These are phyloP conservation scores for Lactarius sp. DNA, from an alignment of 768 basidiomycete species.

Conservation along the genomic window DNA sequence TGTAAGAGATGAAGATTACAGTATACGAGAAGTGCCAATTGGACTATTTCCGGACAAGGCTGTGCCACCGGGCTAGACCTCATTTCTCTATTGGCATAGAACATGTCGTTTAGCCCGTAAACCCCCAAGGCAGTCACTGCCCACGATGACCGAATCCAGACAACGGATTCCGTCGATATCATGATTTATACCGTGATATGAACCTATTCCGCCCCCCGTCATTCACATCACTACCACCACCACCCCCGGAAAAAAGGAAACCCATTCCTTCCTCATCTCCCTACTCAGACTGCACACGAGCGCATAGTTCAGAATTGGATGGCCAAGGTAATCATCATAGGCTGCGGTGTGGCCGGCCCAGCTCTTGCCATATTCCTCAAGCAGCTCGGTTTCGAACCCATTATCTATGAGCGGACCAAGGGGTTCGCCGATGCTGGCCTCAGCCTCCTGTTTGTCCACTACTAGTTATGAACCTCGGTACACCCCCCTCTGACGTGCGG, in stretches of 20 bases:
- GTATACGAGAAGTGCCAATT: neutral
- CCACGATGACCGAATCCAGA: conserved; percentile 8
- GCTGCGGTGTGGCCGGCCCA: conserved; percentile 23
- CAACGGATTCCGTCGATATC: neutral
- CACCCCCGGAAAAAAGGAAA: too few relatives aligned
- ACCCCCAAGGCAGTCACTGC: conserved; percentile 1
- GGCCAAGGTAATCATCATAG: conserved; percentile 25
- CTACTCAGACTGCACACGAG: neutral
- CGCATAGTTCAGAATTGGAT: neutral
- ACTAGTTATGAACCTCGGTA: neutral
- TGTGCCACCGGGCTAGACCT: neutral
- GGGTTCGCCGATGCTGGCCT: conserved; percentile 18
- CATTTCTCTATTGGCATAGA: neutral
- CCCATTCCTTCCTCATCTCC: neutral
- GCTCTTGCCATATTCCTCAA: conserved; percentile 27
- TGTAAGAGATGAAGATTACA: neutral
- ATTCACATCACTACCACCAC: neutral
- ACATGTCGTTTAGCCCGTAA: conserved; percentile 7
- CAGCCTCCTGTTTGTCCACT: conserved; percentile 22
- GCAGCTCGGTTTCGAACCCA: conserved; percentile 18
- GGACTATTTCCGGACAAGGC: neutral
- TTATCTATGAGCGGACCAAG: conserved; percentile 22
- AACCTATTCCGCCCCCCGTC: neutral
- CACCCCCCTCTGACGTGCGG: neutral
- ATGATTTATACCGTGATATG: neutral